phyloP scores from a whole-genome alignment of 768 basidiomycete species.

The Serendipita sp. region DNA sequence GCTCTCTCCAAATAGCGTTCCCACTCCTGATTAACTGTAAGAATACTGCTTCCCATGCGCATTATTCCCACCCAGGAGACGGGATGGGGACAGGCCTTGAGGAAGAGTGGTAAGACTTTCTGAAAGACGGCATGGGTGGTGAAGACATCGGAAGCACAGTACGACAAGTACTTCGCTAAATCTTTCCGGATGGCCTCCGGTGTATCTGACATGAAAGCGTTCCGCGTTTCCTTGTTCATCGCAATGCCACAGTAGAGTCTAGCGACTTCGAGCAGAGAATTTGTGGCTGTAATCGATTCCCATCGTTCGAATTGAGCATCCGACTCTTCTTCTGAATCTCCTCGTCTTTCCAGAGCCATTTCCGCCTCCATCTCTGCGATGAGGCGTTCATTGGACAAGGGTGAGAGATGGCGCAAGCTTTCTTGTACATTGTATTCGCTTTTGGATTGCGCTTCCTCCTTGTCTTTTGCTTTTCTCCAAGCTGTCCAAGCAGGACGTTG shows the following conservation, averaged over 20 bases:
- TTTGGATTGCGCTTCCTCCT: constrained; percentile 14
- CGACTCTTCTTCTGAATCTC: constrained; percentile 25
- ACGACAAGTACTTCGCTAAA: constrained; percentile 58
- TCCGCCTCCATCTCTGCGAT: not conserved
- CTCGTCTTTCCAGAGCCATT: constrained; percentile 12
- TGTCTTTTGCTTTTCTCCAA: constrained; percentile 44
- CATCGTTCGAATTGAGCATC: constrained; percentile 45
- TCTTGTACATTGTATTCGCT: constrained; percentile 26
- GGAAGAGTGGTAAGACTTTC: constrained; percentile 64
- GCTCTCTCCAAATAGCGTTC: constrained; percentile 63
- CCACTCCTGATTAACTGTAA: constrained; percentile 86
- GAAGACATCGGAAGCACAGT: constrained; percentile 73
- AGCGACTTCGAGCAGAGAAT: constrained; percentile 85
- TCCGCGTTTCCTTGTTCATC: constrained; percentile 61
- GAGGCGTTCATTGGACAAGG: constrained; percentile 19
- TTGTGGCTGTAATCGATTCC: constrained; percentile 86
- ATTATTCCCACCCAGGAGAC: constrained; percentile 84
- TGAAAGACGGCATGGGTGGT: constrained; percentile 71
- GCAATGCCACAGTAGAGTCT: constrained; percentile 71
- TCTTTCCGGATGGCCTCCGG: constrained; percentile 48
- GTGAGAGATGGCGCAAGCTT: constrained; percentile 24
- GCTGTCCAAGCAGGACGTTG: constrained; percentile 90
- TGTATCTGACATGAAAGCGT: constrained; percentile 55
- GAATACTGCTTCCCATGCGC: constrained; percentile 80
- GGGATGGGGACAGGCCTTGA: constrained; percentile 73